Conservation (phyloP, 2,329 filamentous ascomycete genomes). For the Trichoderma polysporum region DNA sequence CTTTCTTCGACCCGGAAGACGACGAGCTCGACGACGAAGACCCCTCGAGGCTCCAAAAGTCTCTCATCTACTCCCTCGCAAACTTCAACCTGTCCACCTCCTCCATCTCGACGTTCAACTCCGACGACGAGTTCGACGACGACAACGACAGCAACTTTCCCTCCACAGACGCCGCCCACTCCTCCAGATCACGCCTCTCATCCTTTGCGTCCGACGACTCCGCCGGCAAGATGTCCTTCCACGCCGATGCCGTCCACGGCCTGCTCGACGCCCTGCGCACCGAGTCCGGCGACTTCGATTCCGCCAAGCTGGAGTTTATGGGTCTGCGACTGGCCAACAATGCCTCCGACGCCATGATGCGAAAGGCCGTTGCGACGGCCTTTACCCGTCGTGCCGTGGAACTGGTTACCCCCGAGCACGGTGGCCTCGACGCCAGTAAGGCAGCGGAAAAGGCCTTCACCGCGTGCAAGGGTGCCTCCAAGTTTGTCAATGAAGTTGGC, state of each 20-base stretch:
- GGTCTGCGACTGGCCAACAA: conserved; percentile 88
- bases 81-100: conserved; percentile 54
- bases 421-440: conserved; percentile 58
- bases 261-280: conserved; percentile 83
- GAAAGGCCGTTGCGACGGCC: conserved; percentile 78
- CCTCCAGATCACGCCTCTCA: conserved; percentile 63
- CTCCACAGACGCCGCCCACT: conserved; percentile 35
- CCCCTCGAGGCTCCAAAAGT: conserved; percentile 52
- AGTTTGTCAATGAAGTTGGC: conserved; percentile 60
- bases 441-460: conserved; percentile 64
- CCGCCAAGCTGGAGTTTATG: conserved; percentile 83
- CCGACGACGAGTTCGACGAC: conserved; percentile 64
- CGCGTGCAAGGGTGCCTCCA: conserved; percentile 50
- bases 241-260: conserved; percentile 81
- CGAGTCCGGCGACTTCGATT: conserved; percentile 75
- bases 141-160: conserved; percentile 65
- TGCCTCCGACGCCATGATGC: conserved; percentile 84
- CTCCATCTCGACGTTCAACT: conserved; percentile 61
- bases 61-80: conserved; percentile 55
- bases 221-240: conserved; percentile 62
- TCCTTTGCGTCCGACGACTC: conserved; percentile 75
- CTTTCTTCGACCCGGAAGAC: conserved; percentile 47
- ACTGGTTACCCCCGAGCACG: conserved; percentile 54
- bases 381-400: conserved; percentile 80
- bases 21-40: conserved; percentile 53